Percentiles rank a stretch among this genome's conserved stretches.
These are phyloP conservation scores for Rhexocercosporidium sp. DNA, from an alignment of 2,329 filamentous ascomycete species.

Conservation along the genomic window DNA sequence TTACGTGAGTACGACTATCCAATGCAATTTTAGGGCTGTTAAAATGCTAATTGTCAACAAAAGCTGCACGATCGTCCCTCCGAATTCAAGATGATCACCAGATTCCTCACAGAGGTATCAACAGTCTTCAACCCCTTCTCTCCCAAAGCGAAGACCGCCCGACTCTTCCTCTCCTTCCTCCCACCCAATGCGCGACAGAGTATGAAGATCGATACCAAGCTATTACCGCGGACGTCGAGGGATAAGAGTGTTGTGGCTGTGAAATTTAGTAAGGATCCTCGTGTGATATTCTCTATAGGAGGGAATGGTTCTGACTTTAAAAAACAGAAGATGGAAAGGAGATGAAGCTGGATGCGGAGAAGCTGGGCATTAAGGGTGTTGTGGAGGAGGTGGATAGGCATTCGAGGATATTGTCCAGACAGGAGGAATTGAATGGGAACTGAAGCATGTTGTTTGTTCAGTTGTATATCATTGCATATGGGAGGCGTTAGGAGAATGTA, in stretches of 20 bases:
- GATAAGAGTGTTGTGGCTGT: conserved; percentile 73
- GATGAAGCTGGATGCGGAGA: conserved; percentile 80
- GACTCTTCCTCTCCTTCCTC: conserved; percentile 85
- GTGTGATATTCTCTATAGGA: neutral
- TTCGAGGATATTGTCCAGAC: conserved; percentile 79
- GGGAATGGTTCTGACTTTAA: conserved; percentile 12
- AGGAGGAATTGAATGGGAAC: conserved; percentile 73
- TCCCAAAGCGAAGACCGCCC: conserved; percentile 76
- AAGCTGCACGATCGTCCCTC: conserved; percentile 8
- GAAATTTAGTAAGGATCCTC: conserved; percentile 77
- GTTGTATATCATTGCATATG: conserved; percentile 34
- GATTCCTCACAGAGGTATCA: conserved; percentile 83
- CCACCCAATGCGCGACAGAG: conserved; percentile 78
- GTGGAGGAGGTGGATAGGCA: conserved; percentile 90
- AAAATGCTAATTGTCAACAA: conserved; percentile 14
- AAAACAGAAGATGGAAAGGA: conserved; percentile 87
- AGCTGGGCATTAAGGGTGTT: conserved; percentile 83
- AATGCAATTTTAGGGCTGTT: neutral
- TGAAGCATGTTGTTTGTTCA: neutral
- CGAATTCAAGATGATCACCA: conserved; percentile 72
- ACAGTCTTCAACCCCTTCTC: conserved; percentile 95
- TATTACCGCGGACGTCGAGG: conserved; percentile 73
- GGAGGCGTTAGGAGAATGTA: conserved; percentile 34
- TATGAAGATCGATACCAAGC: conserved; percentile 78
- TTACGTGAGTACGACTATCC: conserved; percentile 1